Percentiles rank a stretch among this genome's conserved stretches.
Evolutionary conservation across 371 early-diverging fungal genomes (phyloP).

Genomic region (Mortierella sp.): DNA sequence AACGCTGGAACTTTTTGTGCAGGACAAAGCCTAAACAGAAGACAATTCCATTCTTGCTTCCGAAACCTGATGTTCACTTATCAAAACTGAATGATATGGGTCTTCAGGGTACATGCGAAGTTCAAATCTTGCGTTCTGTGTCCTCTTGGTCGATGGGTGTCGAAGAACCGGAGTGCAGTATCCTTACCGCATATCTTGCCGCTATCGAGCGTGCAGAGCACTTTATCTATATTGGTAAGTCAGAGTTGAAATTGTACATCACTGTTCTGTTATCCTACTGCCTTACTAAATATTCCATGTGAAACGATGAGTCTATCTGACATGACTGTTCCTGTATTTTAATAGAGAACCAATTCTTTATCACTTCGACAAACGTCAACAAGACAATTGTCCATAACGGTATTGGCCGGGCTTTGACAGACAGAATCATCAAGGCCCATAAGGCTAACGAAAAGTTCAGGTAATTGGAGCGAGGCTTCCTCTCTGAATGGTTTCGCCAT

Average conservation of each 20-base stretch:
- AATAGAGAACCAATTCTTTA: conserved; percentile 50
- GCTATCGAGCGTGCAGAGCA: conserved; percentile 84
- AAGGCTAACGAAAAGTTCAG: conserved; percentile 75
- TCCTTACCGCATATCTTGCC: conserved; percentile 79
- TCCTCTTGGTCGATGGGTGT: conserved; percentile 77
- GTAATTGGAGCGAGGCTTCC: conserved; percentile 10
- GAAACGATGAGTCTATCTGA: not conserved
- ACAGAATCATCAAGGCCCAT: conserved; percentile 87
- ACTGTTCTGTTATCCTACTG: no score
- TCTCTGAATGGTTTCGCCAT: no score
- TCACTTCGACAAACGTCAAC: conserved; percentile 64
- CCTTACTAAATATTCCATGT: no score
- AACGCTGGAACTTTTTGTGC: conserved; percentile 94
- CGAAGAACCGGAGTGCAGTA: conserved; percentile 61
- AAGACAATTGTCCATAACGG: conserved; percentile 78
- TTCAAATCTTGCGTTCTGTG: conserved; percentile 79
- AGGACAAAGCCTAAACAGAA: conserved; percentile 72
- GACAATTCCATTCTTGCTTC: conserved; percentile 78
- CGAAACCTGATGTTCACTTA: conserved; percentile 80
- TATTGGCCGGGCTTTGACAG: conserved; percentile 76
- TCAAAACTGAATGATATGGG: conserved; percentile 72
- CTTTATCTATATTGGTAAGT: conserved; percentile 95
- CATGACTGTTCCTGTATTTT: not conserved
- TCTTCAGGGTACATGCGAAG: conserved; percentile 73
- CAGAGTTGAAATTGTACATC: not conserved